A percentile compares a stretch with the other conserved stretches of the same genome.
phyloP scores from a whole-genome alignment of 108 stramenopile genomes.

The Cyclostephanos tholiformis region DNA sequence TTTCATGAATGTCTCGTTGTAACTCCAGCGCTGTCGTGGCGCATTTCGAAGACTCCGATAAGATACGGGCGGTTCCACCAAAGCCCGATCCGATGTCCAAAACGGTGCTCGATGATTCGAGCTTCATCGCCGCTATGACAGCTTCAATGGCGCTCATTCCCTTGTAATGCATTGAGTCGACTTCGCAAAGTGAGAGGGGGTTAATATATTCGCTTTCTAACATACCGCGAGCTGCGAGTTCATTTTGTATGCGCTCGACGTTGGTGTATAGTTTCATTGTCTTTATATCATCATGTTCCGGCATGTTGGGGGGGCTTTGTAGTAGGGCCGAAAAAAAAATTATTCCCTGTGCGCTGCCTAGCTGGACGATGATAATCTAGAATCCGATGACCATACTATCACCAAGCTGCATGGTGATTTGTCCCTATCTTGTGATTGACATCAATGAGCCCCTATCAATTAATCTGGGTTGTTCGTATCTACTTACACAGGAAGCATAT shows the following conservation, averaged over 20 bases:
- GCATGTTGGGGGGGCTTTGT: too few species aligned
- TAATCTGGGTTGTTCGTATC: too few species aligned
- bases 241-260: conserved; percentile 47
- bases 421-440: too few species aligned
- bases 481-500: too few species aligned
- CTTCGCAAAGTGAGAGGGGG: conserved; percentile 38
- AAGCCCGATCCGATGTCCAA: conserved; percentile 52
- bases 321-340: too few species aligned
- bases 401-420: too few species aligned
- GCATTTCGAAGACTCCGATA: conserved; percentile 36
- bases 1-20: conserved; percentile 46
- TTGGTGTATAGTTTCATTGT: conserved; percentile 55
- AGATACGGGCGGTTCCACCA: conserved; percentile 45
- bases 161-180: conserved; percentile 53
- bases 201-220: conserved; percentile 23
- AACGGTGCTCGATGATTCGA: conserved; percentile 31
- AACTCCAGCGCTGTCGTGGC: conserved; percentile 42
- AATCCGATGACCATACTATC: too few species aligned
- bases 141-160: conserved; percentile 44
- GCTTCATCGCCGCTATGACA: conserved; percentile 27
- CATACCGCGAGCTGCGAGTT: conserved; percentile 32
- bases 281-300: conserved; percentile 32
- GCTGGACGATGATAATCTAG: too few species aligned
- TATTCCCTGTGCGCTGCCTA: too few species aligned
- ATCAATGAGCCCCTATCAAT: too few species aligned